Base-by-base conservation (phyloP, 2,329 filamentous ascomycete genomes). In the Fonsecaea erecta region DNA sequence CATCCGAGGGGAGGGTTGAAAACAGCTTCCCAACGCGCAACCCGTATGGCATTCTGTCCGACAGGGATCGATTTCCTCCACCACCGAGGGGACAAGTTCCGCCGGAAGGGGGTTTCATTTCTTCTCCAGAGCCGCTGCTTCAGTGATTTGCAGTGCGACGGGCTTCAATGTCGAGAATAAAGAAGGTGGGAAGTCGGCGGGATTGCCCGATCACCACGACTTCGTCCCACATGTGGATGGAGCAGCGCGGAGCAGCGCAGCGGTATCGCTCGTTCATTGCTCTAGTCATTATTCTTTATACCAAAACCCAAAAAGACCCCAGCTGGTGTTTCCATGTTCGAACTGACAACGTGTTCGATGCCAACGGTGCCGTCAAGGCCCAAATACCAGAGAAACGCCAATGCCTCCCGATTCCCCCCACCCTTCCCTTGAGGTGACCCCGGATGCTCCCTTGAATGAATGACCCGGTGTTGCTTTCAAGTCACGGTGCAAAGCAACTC, bases 401-500 rank as follows among this genome's bases (percentile, higher is more conserved):
- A 8, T 30, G 28, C 28, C 28, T 30, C 8, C 28, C 28, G 8
- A 11, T 24, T 6, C 9, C 43, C 5, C n/a, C 21, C 21, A 52
- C 16, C 28, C 21, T 7, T 5, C 21, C 14, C 14, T n/a, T n/a
- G n/a, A n/a, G n/a, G n/a, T n/a, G n/a, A 30, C 16, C 30, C 52
- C 7, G 34, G 12, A 32, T 34, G 26, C 26, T 53, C 52, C 30
- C 3, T 32, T 3, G 8, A n/a, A 14, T 16, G 24, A n/a, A 52
- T 51, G 4, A 12, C 16, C 14, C 21, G 28, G 11, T 7, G 11
- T 28, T 26, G n/a, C 14, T 12, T 52, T 70, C 62, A 72, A 37
- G 62, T 67, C 28, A 72, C 69, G 14, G 64, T 66, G 59, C 70
- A 72, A 8, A 72, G 60, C 62, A 72, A 53, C 40, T 71, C 70